phyloP scores from a whole-genome alignment of 306 rosid genomes.

The Cucurbita argyrosperma region DNA sequence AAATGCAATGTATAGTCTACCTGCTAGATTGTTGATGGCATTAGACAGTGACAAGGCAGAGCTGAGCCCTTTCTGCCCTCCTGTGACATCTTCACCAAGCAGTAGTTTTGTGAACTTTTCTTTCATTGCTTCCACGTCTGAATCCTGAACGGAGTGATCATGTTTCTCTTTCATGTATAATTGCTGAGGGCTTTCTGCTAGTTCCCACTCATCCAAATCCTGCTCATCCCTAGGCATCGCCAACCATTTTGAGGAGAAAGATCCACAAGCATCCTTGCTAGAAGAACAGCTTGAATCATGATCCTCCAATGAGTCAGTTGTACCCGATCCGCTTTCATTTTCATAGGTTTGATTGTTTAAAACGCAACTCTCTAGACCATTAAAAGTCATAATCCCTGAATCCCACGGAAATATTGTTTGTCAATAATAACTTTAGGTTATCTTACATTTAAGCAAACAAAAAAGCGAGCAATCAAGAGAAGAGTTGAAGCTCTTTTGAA shows the following conservation, averaged over 20 bases:
- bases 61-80: slow-evolving; percentile 62
- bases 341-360: slow-evolving; percentile 44
- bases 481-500: background rate
- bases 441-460: background rate
- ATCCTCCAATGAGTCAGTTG: slow-evolving; percentile 68
- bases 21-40: slow-evolving; percentile 68
- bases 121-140: slow-evolving; percentile 73
- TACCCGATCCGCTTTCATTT: slow-evolving; percentile 59
- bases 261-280: slow-evolving; percentile 69
- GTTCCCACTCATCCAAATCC: slow-evolving; percentile 59
- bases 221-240: slow-evolving; percentile 44
- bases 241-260: slow-evolving; percentile 72
- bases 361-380: slow-evolving; percentile 88
- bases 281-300: slow-evolving; percentile 69
- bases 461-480: background rate
- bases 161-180: slow-evolving; percentile 51
- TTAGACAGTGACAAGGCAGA: slow-evolving; percentile 78
- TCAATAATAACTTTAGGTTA: background rate
- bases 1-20: slow-evolving; percentile 16
- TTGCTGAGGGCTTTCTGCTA: slow-evolving; percentile 36
- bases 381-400: slow-evolving; percentile 76
- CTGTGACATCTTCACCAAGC: slow-evolving; percentile 82
- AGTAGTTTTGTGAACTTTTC: slow-evolving; percentile 69
- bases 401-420: slow-evolving; percentile 6
- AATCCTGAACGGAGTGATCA: slow-evolving; percentile 25